A percentile compares a stretch with the other conserved stretches of the same genome.
Conservation (phyloP, 352 stramenopile genomes). For the Globisporangium cylindrosporum region DNA sequence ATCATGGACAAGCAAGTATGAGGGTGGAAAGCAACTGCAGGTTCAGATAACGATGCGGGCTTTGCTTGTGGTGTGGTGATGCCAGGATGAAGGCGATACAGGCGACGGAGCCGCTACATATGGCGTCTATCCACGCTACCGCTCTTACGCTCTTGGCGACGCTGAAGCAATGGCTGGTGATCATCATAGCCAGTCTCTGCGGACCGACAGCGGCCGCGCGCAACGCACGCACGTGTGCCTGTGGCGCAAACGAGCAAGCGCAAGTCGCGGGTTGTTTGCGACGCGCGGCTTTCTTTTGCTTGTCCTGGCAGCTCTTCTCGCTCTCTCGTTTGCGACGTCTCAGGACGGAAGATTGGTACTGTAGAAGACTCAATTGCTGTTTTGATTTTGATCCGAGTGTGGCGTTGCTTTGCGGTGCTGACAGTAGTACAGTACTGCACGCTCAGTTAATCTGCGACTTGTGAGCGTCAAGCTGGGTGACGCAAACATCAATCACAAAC, state of each 20-base stretch:
- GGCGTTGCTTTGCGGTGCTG: not conserved
- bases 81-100: too few relatives aligned
- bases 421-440: not conserved
- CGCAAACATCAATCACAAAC: not conserved
- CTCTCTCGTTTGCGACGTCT: constrained; percentile 2
- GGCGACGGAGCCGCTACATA: too few relatives aligned
- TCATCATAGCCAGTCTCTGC: too few relatives aligned
- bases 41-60: not conserved
- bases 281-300: not conserved
- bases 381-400: not conserved
- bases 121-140: too few relatives aligned
- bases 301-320: not conserved
- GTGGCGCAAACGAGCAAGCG: not conserved
- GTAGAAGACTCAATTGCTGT: not conserved
- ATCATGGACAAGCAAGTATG: not conserved
- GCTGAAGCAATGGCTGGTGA: too few relatives aligned
- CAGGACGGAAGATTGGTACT: not conserved
- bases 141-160: too few relatives aligned
- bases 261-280: not conserved
- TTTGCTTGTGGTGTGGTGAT: too few relatives aligned
- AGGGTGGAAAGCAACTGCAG: not conserved
- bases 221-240: not conserved
- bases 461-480: not conserved
- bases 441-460: not conserved
- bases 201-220: too few relatives aligned